Percentiles rank a stretch among this genome's conserved stretches.
These are phyloP conservation scores for Acanthamoeba royreba DNA, from an alignment of 208 protist genomes.

Conservation along the genomic window DNA sequence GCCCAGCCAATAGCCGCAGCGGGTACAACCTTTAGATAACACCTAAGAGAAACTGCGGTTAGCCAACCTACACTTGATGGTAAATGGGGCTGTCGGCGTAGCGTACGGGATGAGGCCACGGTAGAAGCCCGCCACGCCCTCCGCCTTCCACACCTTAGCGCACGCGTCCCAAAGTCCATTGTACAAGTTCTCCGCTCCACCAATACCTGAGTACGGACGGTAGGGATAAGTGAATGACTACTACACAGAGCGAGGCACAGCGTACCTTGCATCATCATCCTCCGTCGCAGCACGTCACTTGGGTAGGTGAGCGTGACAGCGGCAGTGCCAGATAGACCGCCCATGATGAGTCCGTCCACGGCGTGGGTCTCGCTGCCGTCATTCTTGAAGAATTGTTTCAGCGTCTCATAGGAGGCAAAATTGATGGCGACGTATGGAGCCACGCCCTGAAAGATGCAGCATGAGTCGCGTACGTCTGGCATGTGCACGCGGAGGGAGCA, in stretches of 20 bases:
- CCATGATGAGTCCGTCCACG: slow-evolving; percentile 9
- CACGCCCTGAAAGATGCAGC: slow-evolving; percentile 19
- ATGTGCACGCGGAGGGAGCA: too few relatives aligned
- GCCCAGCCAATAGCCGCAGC: neutral
- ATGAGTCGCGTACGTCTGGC: neutral
- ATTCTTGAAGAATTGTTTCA: slow-evolving; percentile 32
- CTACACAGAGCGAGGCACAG: neutral
- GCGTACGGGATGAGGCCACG: slow-evolving; percentile 52
- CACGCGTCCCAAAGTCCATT: neutral
- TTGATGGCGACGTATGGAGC: slow-evolving; percentile 67
- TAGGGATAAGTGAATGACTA: too few relatives aligned
- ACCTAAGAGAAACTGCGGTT: too few relatives aligned
- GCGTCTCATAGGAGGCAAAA: slow-evolving; percentile 58
- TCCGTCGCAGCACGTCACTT: slow-evolving; percentile 52
- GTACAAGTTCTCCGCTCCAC: neutral
- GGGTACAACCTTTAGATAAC: neutral
- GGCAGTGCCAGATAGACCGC: slow-evolving; percentile 53
- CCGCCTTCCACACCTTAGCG: neutral
- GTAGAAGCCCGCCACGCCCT: slow-evolving; percentile 52
- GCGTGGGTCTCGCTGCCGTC: slow-evolving; percentile 33
- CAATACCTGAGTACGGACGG: neutral
- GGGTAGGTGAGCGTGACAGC: slow-evolving; percentile 64
- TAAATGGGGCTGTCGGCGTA: too few relatives aligned
- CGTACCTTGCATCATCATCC: slow-evolving; percentile 59
- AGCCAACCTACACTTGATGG: too few relatives aligned